Conservation (phyloP, 2,329 filamentous ascomycete species). For the Sporothrix brunneoviolacea region DNA sequence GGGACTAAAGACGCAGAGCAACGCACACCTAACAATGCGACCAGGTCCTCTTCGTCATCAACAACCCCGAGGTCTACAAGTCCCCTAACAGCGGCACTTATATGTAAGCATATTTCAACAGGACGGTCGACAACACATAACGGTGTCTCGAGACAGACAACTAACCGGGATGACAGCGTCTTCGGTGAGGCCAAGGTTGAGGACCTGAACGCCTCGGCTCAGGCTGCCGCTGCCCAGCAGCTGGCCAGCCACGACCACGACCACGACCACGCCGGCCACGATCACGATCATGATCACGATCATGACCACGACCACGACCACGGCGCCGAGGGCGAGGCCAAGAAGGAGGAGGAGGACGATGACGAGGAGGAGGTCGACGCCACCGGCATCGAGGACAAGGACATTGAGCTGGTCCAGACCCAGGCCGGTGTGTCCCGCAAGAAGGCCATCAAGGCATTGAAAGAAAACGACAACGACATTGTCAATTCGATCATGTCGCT, state of each 20-base stretch:
- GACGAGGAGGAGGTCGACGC: constrained; percentile 95
- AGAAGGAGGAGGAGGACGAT: constrained; percentile 76
- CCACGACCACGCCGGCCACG: constrained; percentile 69
- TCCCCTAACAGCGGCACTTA: constrained; percentile 99
- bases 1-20: background rate
- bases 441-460: constrained; percentile 97
- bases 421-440: constrained; percentile 95
- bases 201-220: constrained; percentile 97
- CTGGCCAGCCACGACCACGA: constrained; percentile 67
- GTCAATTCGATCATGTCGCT: constrained; percentile 99
- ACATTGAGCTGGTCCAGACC: constrained; percentile 98
- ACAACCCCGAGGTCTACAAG: constrained; percentile 99
- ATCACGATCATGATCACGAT: constrained; percentile 50
- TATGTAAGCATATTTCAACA: constrained; percentile 62
- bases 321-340: constrained; percentile 58
- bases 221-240: constrained; percentile 92
- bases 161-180: constrained; percentile 53
- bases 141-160: background rate
- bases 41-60: constrained; percentile 98
- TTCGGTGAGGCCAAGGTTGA: constrained; percentile 99
- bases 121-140: background rate
- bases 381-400: constrained; percentile 92
- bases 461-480: constrained; percentile 99
- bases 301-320: constrained; percentile 36
- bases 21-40: no score